A percentile compares a stretch with the other conserved stretches of the same genome.
Conservation (phyloP, 305 asterid species). For the Solanum hybrid region DNA sequence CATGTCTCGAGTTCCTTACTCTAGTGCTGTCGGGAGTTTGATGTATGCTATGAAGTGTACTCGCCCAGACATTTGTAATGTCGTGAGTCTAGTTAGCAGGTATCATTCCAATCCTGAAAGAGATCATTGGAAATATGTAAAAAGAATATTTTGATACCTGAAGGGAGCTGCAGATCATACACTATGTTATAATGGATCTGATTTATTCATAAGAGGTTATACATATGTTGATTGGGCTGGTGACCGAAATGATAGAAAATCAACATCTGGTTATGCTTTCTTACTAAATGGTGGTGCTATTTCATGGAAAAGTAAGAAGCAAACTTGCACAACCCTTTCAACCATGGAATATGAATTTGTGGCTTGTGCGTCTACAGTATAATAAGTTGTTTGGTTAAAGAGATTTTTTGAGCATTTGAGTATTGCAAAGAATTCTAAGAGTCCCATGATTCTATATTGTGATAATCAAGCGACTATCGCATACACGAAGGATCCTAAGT, state of each 20-base stretch:
- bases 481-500: neutral
- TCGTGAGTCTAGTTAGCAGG: neutral
- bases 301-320: neutral
- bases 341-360: neutral
- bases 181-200: neutral
- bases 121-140: neutral
- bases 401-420: neutral
- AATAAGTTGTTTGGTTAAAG: neutral
- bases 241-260: neutral
- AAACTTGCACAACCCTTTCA: neutral
- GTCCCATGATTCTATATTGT: neutral
- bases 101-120: neutral
- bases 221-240: neutral
- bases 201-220: neutral
- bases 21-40: neutral
- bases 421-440: neutral
- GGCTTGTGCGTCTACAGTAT: neutral
- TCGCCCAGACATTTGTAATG: neutral
- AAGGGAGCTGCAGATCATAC: neutral
- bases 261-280: neutral
- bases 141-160: neutral
- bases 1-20: neutral
- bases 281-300: neutral
- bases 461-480: neutral
- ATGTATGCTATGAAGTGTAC: neutral